phyloP scores from a whole-genome alignment of 2,329 filamentous ascomycete species.

The Botrytis tulipae region DNA sequence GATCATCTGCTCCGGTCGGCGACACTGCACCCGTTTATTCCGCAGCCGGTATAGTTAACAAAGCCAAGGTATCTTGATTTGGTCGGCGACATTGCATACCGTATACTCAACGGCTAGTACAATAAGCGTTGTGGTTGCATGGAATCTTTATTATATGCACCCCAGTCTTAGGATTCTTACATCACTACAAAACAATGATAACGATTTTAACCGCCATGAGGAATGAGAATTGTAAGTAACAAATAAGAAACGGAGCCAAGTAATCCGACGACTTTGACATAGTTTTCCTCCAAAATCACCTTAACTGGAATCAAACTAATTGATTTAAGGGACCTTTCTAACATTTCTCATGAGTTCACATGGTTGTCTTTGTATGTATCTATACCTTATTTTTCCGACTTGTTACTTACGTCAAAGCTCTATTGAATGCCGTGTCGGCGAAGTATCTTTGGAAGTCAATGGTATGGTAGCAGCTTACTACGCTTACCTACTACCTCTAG shows the following conservation, averaged over 20 bases:
- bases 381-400: background rate
- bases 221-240: background rate
- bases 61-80: background rate
- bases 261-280: background rate
- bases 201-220: background rate
- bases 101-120: background rate
- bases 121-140: constrained; percentile 6
- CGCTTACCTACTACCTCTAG: background rate
- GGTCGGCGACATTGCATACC: background rate
- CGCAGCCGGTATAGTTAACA: background rate
- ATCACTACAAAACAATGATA: background rate
- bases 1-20: background rate
- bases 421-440: constrained; percentile 3
- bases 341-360: background rate
- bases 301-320: background rate
- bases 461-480: constrained; percentile 6
- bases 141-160: background rate
- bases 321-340: background rate
- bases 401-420: background rate
- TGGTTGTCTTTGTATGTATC: background rate
- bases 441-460: background rate
- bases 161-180: background rate
- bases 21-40: background rate
- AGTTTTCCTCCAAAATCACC: background rate
- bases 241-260: background rate